These are phyloP conservation scores for Suillus subluteus DNA, from an alignment of 768 basidiomycete genomes.

Conservation along the genomic window DNA sequence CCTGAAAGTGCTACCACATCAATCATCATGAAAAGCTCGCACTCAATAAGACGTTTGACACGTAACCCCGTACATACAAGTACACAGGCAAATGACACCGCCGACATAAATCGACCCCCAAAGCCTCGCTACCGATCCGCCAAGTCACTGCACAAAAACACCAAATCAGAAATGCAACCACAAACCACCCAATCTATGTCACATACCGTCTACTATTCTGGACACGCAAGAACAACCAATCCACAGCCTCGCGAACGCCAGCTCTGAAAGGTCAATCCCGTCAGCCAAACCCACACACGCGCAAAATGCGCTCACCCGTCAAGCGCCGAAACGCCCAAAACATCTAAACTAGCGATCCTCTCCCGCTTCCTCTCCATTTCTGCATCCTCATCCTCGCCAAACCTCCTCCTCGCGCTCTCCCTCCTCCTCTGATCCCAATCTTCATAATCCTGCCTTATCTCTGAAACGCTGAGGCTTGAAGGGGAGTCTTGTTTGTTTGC, in stretches of 20 bases:
- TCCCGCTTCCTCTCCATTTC: constrained; percentile 49
- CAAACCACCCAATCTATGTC: background rate
- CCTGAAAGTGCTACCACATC: background rate
- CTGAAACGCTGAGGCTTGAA: constrained; percentile 79
- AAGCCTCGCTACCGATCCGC: constrained; percentile 3
- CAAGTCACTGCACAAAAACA: constrained; percentile 1
- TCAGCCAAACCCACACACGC: background rate
- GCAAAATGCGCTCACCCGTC: constrained; percentile 67
- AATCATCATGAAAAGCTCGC: background rate
- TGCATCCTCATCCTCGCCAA: constrained; percentile 50
- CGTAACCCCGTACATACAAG: background rate
- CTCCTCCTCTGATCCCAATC: constrained; percentile 81
- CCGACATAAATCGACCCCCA: background rate
- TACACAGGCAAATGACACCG: background rate
- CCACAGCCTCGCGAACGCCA: constrained; percentile 86
- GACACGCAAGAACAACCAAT: constrained; percentile 94
- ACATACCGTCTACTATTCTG: constrained; percentile 80
- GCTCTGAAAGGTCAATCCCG: constrained; percentile 51
- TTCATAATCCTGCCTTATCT: constrained; percentile 89
- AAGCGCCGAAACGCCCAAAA: constrained; percentile 89
- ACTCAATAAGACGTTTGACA: background rate
- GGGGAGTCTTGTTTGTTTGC: constrained; percentile 97
- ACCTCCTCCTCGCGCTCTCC: constrained; percentile 63
- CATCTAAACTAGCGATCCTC: constrained; percentile 77
- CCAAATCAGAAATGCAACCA: background rate